Conservation (phyloP, 129 eudicot species). For the Flaveria trinervia region DNA sequence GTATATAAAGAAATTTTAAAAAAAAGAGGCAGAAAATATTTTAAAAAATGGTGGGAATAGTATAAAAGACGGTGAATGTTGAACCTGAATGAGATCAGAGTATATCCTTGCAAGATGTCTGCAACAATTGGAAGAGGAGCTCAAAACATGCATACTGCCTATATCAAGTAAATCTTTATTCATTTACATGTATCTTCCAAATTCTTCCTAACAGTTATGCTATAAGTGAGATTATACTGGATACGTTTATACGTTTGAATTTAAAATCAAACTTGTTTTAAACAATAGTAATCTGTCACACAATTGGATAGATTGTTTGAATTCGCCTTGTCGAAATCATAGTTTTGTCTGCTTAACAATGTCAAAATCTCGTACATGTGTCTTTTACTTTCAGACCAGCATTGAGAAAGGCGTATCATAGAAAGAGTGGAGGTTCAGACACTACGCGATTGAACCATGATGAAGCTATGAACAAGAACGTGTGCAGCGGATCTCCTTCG, state of each 20-base stretch:
- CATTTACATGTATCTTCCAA: background rate
- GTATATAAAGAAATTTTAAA: too few species aligned
- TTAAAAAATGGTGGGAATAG: constrained; percentile 20
- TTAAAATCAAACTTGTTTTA: too few species aligned
- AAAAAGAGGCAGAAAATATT: background rate
- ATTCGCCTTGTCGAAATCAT: too few species aligned
- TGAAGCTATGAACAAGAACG: constrained; percentile 44
- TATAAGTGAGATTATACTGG: too few species aligned
- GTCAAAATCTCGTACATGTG: background rate
- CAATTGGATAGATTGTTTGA: too few species aligned
- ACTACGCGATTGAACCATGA: constrained; percentile 45
- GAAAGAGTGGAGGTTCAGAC: constrained; percentile 48
- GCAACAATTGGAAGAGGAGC: constrained; percentile 73
- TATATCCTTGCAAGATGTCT: constrained; percentile 48
- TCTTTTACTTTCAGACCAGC: constrained; percentile 39
- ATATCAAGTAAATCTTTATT: constrained; percentile 55
- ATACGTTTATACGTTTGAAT: too few species aligned
- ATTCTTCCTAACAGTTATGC: background rate
- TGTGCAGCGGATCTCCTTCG: constrained; percentile 1
- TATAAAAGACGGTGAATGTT: constrained; percentile 36
- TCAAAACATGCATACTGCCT: constrained; percentile 60
- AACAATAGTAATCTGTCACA: too few species aligned
- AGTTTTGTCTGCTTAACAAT: too few species aligned
- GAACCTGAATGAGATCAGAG: constrained; percentile 16
- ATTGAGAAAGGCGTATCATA: constrained; percentile 60